These are phyloP conservation scores for Epichloe hybrida DNA, from an alignment of 2,329 filamentous ascomycete species.

Conservation along the genomic window DNA sequence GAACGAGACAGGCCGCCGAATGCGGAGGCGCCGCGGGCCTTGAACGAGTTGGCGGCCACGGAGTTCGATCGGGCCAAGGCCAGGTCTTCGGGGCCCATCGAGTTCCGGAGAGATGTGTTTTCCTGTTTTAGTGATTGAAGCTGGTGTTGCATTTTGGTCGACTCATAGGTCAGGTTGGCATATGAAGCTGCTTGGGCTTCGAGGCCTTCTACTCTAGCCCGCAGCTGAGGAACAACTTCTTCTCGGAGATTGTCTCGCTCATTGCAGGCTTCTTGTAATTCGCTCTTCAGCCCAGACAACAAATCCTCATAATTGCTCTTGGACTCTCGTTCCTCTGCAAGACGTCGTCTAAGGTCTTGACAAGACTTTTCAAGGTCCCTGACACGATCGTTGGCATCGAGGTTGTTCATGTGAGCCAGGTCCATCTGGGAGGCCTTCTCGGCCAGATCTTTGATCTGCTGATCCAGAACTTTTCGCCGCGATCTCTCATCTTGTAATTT, in stretches of 20 bases:
- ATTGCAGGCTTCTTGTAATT: constrained; percentile 69
- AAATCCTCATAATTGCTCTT: constrained; percentile 94
- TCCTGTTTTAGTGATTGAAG: constrained; percentile 55
- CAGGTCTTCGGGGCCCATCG: constrained; percentile 10
- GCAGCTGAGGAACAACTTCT: constrained; percentile 69
- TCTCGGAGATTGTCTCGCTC: constrained; percentile 88
- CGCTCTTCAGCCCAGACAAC: constrained; percentile 66
- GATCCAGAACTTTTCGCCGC: constrained; percentile 62
- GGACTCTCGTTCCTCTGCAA: constrained; percentile 72
- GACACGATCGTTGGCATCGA: constrained; percentile 47
- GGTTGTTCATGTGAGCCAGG: constrained; percentile 37
- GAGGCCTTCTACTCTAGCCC: constrained; percentile 62
- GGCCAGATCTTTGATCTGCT: constrained; percentile 71
- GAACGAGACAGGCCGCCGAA: constrained; percentile 40
- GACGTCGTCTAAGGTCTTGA: constrained; percentile 68
- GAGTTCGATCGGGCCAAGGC: constrained; percentile 52
- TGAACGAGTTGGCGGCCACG: constrained; percentile 40
- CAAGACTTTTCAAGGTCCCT: constrained; percentile 68
- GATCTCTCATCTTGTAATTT: constrained; percentile 80
- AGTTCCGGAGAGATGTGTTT: constrained; percentile 43
- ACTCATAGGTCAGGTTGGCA: constrained; percentile 64
- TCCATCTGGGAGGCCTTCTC: constrained; percentile 57
- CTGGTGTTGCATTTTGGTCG: constrained; percentile 78
- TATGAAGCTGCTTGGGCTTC: constrained; percentile 61
- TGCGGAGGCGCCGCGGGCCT: constrained; percentile 24